Base-by-base conservation (phyloP, 305 asterid species). In the Fraxinus ornus region DNA sequence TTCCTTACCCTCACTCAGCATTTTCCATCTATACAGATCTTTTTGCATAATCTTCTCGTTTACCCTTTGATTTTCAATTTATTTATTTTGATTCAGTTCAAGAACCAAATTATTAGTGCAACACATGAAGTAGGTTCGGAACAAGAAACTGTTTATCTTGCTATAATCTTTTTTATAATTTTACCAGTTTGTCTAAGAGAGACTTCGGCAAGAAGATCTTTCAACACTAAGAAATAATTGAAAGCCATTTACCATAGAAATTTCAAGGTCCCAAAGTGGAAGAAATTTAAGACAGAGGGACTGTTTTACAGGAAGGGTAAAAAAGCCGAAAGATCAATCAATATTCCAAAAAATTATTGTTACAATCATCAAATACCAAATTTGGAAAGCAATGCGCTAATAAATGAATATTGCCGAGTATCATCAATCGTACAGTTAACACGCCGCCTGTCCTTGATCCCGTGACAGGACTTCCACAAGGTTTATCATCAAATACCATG, bases 1-100 rank as follows among this genome's bases (percentile, higher is more conserved):
- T 90, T 85, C 94, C 88, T 90, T 90, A 80, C 90, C 91, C 80
- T 83, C 75, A 75, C 80, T 82, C 75, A 75, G 60, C 82, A 84
- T 32, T 83, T 78, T 86, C 84, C 68, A 66, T 75, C 77, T 2
- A 71, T 71, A 3, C 60, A 81, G 64, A 26, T 71, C 84, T 77
- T 80, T 71, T n/a, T 22, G 24, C 9, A 21, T 81, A 68, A 47
- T 75, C 79, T 74, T 74, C 37, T 76, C 44, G 41, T 79, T 78
- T 80, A 1, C 49, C 84, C 49, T 71, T 57, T 44, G 44, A 7
- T n/a, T 79, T 37, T 44, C 28, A 60, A 30, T 24, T 44, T 44
- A 3, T 66, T 30, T 26, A 22, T 62, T 28, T 24, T 28, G 36
- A 1, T 55, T 47, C 10, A 77, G 39, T 68, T 71, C 76, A 7